A percentile compares a stretch with the other conserved stretches of the same genome.
Conservation (phyloP, 2,329 filamentous ascomycete species). For the Elsinoe batatas region DNA sequence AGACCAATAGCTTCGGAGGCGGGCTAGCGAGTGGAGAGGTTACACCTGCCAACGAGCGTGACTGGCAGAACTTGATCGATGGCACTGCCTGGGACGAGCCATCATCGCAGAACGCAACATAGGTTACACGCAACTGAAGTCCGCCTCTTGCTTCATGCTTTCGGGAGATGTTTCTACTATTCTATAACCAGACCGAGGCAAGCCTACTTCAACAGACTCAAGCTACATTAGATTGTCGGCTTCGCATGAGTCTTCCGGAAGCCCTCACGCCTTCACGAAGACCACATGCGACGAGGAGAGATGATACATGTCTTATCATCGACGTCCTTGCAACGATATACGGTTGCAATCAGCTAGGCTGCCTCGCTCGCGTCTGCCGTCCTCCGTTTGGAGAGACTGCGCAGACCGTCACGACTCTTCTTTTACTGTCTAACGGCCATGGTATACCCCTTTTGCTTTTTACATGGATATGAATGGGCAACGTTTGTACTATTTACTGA, state of each 20-base stretch:
- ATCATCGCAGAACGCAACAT: constrained; percentile 12
- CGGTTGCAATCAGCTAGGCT: constrained; percentile 7
- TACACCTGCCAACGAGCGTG: constrained; percentile 19
- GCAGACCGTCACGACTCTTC: constrained; percentile 11
- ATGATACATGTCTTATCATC: constrained; percentile 3
- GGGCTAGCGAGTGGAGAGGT: constrained; percentile 20
- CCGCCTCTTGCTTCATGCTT: background rate
- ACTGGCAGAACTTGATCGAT: constrained; percentile 24
- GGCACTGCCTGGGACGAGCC: constrained; percentile 18
- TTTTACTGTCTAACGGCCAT: constrained; percentile 11
- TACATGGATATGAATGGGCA: background rate
- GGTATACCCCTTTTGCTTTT: constrained; percentile 10
- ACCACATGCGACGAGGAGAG: constrained; percentile 11
- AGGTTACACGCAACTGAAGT: background rate
- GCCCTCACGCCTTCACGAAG: constrained; percentile 3
- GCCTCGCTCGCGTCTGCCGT: constrained; percentile 7
- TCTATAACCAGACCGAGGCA: constrained; percentile 5
- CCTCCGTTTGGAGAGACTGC: background rate
- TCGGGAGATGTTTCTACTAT: background rate
- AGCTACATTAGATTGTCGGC: constrained; percentile 9
- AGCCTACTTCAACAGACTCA: constrained; percentile 12
- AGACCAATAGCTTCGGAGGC: constrained; percentile 12
- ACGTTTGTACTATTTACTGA: background rate
- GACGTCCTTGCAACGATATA: constrained; percentile 7
- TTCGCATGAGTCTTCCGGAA: constrained; percentile 4